Conservation (phyloP, 352 stramenopile species). For the Pythium guiyangense region DNA sequence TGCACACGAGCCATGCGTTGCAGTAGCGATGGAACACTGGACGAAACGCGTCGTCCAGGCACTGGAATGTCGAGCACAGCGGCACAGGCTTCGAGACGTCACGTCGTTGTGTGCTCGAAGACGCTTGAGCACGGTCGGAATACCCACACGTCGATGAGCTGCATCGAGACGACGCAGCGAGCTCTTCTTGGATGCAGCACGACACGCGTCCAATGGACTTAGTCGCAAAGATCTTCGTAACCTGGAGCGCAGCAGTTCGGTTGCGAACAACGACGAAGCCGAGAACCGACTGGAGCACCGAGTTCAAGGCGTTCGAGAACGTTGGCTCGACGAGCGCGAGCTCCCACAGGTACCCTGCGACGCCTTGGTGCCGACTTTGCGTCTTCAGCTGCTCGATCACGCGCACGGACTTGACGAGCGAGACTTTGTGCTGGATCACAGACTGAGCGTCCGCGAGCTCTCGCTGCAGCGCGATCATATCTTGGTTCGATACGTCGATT, state of each 20-base stretch:
- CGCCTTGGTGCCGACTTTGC: neutral
- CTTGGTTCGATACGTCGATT: neutral
- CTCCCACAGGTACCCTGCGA: constrained; percentile 1
- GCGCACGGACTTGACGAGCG: neutral
- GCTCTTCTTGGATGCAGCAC: constrained; percentile 21
- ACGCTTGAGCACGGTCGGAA: neutral
- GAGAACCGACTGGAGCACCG: constrained; percentile 13
- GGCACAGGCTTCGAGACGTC: constrained; percentile 5
- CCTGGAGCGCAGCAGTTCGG: constrained; percentile 8
- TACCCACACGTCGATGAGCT: neutral
- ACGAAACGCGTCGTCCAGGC: constrained; percentile 5
- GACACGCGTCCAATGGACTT: constrained; percentile 16
- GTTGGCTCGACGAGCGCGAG: neutral
- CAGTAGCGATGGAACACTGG: constrained; percentile 19
- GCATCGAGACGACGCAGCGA: constrained; percentile 6
- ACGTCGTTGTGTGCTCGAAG: neutral
- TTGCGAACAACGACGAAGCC: constrained; percentile 17
- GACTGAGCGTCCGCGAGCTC: neutral
- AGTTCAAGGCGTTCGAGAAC: constrained; percentile 15
- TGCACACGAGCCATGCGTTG: constrained; percentile 17
- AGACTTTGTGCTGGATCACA: neutral
- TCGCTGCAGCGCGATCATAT: neutral
- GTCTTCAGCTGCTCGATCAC: constrained; percentile 1
- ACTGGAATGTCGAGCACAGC: constrained; percentile 15
- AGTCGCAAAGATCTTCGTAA: constrained; percentile 14